Evolutionary conservation across 345 rosid species (phyloP).

Genomic region (Eucalyptus grandis): DNA sequence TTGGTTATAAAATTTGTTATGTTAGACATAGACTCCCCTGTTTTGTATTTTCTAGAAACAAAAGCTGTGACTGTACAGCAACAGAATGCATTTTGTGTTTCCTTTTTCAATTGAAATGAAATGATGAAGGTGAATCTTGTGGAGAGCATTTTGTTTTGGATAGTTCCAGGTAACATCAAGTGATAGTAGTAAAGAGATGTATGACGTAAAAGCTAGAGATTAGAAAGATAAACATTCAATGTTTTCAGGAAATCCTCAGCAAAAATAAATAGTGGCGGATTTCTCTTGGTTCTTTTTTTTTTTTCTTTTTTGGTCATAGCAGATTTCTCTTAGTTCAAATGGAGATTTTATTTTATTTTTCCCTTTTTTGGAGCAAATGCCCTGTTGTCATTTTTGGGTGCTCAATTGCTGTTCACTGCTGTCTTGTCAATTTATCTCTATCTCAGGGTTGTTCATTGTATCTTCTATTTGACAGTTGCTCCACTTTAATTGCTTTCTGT

Average conservation of each 20-base stretch:
- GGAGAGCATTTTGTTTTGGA: not conserved
- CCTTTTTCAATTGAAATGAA: not conserved
- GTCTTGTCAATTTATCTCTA: not conserved
- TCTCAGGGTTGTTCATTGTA: not conserved
- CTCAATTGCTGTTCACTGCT: not conserved
- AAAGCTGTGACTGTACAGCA: not conserved
- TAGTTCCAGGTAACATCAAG: not conserved
- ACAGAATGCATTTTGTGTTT: not conserved
- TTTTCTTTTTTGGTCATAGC: too few relatives aligned
- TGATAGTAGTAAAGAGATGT: not conserved
- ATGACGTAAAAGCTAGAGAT: not conserved
- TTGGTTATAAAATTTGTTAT: not conserved
- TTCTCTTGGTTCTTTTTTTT: too few relatives aligned
- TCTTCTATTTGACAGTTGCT: conserved; percentile 8
- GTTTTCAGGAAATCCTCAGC: not conserved
- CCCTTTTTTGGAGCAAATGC: not conserved
- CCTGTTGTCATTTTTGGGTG: not conserved
- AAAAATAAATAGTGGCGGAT: not conserved
- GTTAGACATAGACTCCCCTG: not conserved
- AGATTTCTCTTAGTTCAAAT: not conserved
- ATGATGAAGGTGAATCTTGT: not conserved
- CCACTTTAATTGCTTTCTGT: conserved; percentile 34
- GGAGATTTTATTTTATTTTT: not conserved
- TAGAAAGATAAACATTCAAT: not conserved
- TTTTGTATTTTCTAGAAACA: not conserved